These are phyloP conservation scores for Podospora anserina DNA, from an alignment of 495 filamentous ascomycete species.

Conservation along the genomic window DNA sequence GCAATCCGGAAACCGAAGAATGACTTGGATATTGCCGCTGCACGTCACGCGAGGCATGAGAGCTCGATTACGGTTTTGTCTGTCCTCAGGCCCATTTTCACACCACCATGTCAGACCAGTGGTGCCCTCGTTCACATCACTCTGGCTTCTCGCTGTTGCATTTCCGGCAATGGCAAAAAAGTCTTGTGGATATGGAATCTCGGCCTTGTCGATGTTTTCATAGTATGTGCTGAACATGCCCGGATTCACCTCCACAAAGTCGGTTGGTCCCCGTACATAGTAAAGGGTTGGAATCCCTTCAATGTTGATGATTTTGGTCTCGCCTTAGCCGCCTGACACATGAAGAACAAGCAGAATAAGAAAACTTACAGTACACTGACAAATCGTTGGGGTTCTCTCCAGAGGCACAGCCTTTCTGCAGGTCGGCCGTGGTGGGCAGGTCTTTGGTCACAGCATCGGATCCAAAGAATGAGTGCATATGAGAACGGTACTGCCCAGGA, in stretches of 20 bases:
- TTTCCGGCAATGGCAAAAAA: slow-evolving; percentile 36
- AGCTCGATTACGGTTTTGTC: slow-evolving; percentile 32
- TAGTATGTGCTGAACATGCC: slow-evolving; percentile 40
- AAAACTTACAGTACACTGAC: slow-evolving; percentile 31
- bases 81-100: slow-evolving; percentile 36
- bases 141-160: slow-evolving; percentile 32
- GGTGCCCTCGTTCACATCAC: slow-evolving; percentile 34
- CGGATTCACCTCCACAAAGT: slow-evolving; percentile 37
- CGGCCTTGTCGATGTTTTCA: slow-evolving; percentile 79
- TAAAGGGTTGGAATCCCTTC: slow-evolving; percentile 35
- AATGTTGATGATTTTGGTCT: background rate
- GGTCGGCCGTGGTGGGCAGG: slow-evolving; percentile 35
- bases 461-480: slow-evolving; percentile 42
- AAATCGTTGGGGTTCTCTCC: slow-evolving; percentile 41
- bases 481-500: slow-evolving; percentile 35
- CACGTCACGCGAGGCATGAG: slow-evolving; percentile 34
- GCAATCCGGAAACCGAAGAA: slow-evolving; percentile 37
- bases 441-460: slow-evolving; percentile 37
- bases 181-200: slow-evolving; percentile 67
- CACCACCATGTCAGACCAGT: slow-evolving; percentile 40
- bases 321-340: too few relatives aligned
- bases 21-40: slow-evolving; percentile 36
- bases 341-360: background rate
- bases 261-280: slow-evolving; percentile 34
- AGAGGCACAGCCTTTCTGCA: slow-evolving; percentile 37